Base-by-base conservation (phyloP, 1,284 basidiomycete genomes). In the Moniliella sp. region DNA sequence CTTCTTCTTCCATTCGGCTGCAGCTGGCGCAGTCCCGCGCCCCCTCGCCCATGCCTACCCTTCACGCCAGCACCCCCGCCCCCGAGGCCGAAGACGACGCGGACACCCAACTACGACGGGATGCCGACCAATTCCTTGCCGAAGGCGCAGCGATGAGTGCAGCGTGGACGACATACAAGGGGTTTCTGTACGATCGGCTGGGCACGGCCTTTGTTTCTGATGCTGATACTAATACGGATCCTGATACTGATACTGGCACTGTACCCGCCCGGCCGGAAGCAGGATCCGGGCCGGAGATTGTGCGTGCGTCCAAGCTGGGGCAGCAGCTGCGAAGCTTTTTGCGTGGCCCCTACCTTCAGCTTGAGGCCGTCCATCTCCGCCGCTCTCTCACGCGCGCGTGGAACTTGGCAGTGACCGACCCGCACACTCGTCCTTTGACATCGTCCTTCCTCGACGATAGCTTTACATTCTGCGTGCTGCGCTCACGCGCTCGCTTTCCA, bases 361-460 rank as follows among this genome's bases (percentile, higher is more conserved):
- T 97, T 37, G 88, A 97, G 59, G 64, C 75, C 3, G 94, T 84
- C 84, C 93, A 86, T 60, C 70, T 77, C 11, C 73, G 79, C n/a
- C 74, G 71, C 8, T 4, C 21, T 10, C 28, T 15, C 14, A 3
- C 12, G 40, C 30, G 32, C 18, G 33, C 37, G 12, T 27, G 39
- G 28, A 33, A 39, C 28, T 27, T 40, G 30, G 46, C 34, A 21
- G 33, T 43, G 14, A 37, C 46, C 2, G 55, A 58, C 18, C 40
- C 43, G 14, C 25, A 32, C 1, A 37, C 45, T 2, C 40, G 32
- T 2, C 49, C 56, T 0, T 41, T 48, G 31, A 46, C 48, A 4
- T 48, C 52, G 2, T 51, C 54, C 2, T 36, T 59, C 19, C 47
- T 53, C 15, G 56, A 59, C 36, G 56, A 59, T 26, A 47, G 49